Evolutionary conservation across 805 yeast genomes (phyloP).

Genomic region (Lipomyces yamadae): DNA sequence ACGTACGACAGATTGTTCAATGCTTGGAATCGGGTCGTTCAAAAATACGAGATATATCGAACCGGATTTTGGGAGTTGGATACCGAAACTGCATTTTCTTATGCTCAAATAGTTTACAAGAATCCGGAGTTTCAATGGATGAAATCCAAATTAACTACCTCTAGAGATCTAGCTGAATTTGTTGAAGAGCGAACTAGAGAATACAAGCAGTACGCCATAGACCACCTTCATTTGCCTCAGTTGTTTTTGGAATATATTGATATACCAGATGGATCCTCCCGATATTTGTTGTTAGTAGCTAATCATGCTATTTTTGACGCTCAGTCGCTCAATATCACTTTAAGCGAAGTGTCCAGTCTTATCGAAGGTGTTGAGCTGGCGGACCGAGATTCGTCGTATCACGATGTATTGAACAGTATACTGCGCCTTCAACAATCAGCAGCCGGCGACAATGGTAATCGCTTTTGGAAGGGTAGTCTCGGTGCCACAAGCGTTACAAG

Average conservation of each 20-base stretch:
- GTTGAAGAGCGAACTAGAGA: background rate
- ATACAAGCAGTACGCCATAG: conserved; percentile 9
- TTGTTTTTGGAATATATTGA: conserved; percentile 24
- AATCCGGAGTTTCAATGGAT: conserved; percentile 12
- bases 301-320: conserved; percentile 40
- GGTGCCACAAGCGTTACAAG: conserved; percentile 10
- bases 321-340: conserved; percentile 10
- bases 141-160: background rate
- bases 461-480: conserved; percentile 31
- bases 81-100: conserved; percentile 17
- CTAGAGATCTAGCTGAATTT: conserved; percentile 11
- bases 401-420: conserved; percentile 15
- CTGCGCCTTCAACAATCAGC: conserved; percentile 4
- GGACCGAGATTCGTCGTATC: background rate
- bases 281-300: conserved; percentile 23
- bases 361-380: background rate
- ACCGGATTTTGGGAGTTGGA: conserved; percentile 32
- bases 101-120: conserved; percentile 32
- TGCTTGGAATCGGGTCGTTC: conserved; percentile 23
- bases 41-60: conserved; percentile 32
- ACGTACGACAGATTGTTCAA: background rate
- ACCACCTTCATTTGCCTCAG: conserved; percentile 25
- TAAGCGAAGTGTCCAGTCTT: conserved; percentile 11
- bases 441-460: background rate
- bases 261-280: background rate